These are phyloP conservation scores for Kurtzmaniella quercitrusa DNA, from an alignment of 1,139 yeast genomes.

Conservation along the genomic window DNA sequence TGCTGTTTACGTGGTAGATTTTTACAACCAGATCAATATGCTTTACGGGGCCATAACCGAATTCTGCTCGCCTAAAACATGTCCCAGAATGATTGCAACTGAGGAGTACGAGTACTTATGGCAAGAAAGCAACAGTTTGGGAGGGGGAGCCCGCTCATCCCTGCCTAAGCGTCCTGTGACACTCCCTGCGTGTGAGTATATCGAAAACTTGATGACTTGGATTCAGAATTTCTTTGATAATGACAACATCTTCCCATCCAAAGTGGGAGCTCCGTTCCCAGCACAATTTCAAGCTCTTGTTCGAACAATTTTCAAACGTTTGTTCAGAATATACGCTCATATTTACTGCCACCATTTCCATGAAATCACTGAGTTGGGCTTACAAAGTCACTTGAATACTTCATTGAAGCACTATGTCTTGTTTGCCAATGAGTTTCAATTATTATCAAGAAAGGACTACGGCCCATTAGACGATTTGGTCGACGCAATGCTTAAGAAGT, in stretches of 20 bases:
- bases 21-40: constrained; percentile 95
- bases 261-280: constrained; percentile 82
- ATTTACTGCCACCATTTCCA: constrained; percentile 97
- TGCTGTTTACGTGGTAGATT: constrained; percentile 88
- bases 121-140: constrained; percentile 61
- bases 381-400: constrained; percentile 90
- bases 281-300: constrained; percentile 69
- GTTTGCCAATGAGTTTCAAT: constrained; percentile 77
- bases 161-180: constrained; percentile 48
- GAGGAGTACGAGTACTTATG: constrained; percentile 94
- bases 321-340: constrained; percentile 96
- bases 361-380: constrained; percentile 85
- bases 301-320: constrained; percentile 80
- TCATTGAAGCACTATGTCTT: constrained; percentile 90
- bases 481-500: constrained; percentile 54
- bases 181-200: constrained; percentile 89
- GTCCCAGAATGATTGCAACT: constrained; percentile 97
- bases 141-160: constrained; percentile 45
- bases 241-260: constrained; percentile 84
- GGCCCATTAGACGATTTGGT: constrained; percentile 92
- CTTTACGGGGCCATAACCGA: constrained; percentile 93
- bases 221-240: constrained; percentile 86
- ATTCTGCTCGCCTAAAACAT: constrained; percentile 86
- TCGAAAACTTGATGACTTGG: constrained; percentile 92
- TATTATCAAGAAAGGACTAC: constrained; percentile 75